Evolutionary conservation across 306 rosid species (phyloP), one percentile per base, ranked within the genome.

Genomic region (Mimosa bimucronata): DNA sequence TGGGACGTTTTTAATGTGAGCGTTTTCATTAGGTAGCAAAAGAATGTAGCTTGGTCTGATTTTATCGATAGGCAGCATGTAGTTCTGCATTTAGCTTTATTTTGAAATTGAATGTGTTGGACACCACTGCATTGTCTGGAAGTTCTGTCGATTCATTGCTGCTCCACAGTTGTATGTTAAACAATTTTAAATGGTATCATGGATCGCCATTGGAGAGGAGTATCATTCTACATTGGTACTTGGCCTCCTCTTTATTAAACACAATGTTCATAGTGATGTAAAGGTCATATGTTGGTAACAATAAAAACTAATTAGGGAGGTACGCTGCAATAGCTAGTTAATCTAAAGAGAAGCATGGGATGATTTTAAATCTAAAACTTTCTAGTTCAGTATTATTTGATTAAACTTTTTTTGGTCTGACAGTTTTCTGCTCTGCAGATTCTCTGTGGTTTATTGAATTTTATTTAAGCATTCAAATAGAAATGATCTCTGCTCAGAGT

Each of bases 81-180:
- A 4, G 34, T 26, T 60, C 66, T 50, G 42, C n/a, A 67, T 45
- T 64, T 28, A 55, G 46, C 70, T 38, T 67, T 38, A 65, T 58
- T 19, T 19, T 28, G 55, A 7, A 50, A 9, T 19, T 28, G 46
- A 7, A 50, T n/a, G 41, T 61, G 61, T 74, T 79, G 48, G 66
- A 67, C 48, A 15, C 25, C 29, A 30, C 41, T 46, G 23, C 62
- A 58, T 44, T 71, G 34, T 40, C 26, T 25, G 62, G 70, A 55
- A 66, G 55, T 44, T 80, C 52, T 77, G 37, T 50, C 38, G 37
- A 40, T 65, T 65, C 28, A 26, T 25, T 14, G 64, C 29, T 14
- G 65, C 40, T 67, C 71, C 44, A 45, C 19, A 7, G 31, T 18
- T 71, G 67, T 26, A 41, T 70, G 40, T 21, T 58, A 18, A 61